Evolutionary conservation across 2,329 filamentous ascomycete genomes (phyloP).

Genomic region (Leptoxyphium fumago): DNA sequence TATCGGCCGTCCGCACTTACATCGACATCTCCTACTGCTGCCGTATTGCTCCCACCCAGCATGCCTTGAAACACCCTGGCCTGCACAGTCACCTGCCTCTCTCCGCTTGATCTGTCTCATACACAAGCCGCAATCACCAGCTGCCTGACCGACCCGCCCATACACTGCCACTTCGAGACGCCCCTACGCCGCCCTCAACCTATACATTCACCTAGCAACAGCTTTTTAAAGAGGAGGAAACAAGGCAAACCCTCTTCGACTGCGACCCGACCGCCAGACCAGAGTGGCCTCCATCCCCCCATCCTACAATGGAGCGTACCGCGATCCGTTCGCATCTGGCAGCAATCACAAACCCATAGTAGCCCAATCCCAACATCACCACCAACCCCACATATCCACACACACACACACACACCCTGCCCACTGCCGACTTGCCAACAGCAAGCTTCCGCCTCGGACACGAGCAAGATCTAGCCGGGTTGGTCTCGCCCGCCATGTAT

Average conservation of each 20-base stretch:
- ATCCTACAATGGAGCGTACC: neutral
- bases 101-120: neutral
- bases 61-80: no score
- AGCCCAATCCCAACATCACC: neutral
- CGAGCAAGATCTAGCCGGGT: neutral
- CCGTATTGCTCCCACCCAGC: no score
- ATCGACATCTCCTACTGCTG: no score
- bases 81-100: neutral
- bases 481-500: constrained; percentile 49
- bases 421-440: neutral
- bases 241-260: neutral
- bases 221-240: no score
- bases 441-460: neutral
- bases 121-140: neutral
- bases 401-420: neutral
- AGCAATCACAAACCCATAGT: neutral
- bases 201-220: neutral
- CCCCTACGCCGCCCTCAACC: neutral
- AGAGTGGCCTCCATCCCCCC: neutral
- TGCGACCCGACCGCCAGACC: neutral
- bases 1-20: no score
- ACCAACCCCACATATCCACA: neutral
- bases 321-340: neutral
- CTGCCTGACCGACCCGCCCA: neutral
- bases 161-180: neutral